Base-by-base conservation (phyloP, 345 rosid genomes). In the Melaleuca quinquenervia region DNA sequence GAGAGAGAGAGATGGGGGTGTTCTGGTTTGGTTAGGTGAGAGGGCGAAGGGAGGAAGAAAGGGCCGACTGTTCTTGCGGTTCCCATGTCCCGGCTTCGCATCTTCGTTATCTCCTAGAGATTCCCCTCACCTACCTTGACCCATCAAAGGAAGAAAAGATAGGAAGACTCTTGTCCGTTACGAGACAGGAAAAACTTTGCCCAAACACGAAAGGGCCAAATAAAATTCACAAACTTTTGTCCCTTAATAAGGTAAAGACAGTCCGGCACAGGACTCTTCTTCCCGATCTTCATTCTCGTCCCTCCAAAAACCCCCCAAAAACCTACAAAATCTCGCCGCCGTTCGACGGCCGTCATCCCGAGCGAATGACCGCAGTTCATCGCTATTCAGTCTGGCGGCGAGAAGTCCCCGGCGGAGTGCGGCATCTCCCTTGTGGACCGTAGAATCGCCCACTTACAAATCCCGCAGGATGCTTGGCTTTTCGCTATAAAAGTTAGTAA, bases 381-480 rank as follows among this genome's bases (percentile, higher is more conserved):
- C n/a, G 32, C 15, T 26, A 26, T 58, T 58, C 3, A 29, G 2
- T 26, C 64, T 16, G 64, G n/a, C 1, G 5, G 16, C 11, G 62
- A 58, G 26, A 58, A 5, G 64, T 3, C 15, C n/a, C n/a, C n/a
- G n/a, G n/a, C 0, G 29, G 26, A 14, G 64, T 7, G 52, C 1
- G 6, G 52, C 13, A 50, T 3, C 52, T 58, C 32, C 7, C n/a
- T n/a, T 2, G 16, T 0, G 0, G 8, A 58, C 4, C 27, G 12
- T 27, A 12, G 32, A n/a, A 12, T n/a, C 8, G 1, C 32, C 70
- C 0, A 1, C 18, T 58, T 5, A 26, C 26, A 32, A 13, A 58
- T 58, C n/a, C 9, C n/a, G 70, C 26, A 0, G 15, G 10, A 16
- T 58, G 12, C 32, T 5, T n/a, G 27, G n/a, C 64, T 58, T 58